Evolutionary conservation across 2,329 filamentous ascomycete genomes (phyloP).

Genomic region (Sordariomycetes sp.): DNA sequence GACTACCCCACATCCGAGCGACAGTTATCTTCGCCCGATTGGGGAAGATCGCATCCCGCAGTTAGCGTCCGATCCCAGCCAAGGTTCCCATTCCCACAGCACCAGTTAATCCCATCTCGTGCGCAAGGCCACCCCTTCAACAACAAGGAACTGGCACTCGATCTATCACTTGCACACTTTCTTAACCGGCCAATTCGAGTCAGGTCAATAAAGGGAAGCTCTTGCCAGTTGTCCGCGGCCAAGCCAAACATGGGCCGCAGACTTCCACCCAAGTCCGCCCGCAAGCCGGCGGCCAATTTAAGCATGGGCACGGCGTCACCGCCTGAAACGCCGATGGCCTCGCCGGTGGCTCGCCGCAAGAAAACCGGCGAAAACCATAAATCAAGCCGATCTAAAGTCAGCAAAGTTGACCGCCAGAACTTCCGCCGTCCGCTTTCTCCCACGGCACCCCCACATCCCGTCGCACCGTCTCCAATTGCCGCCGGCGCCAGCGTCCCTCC

Average conservation of each 20-base stretch:
- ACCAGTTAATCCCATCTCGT: neutral
- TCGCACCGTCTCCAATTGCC: neutral
- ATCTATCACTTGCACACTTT: neutral
- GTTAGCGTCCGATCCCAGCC: neutral
- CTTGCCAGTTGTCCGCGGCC: neutral
- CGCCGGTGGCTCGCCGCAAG: neutral
- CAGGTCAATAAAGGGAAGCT: neutral
- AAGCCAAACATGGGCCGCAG: slow-evolving; percentile 1
- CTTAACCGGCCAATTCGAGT: neutral
- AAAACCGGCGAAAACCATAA: neutral
- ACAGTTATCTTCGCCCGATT: neutral
- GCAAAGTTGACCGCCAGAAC: neutral
- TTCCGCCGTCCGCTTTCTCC: neutral
- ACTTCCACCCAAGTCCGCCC: neutral
- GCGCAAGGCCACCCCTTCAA: neutral
- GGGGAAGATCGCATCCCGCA: neutral
- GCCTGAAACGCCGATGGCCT: slow-evolving; percentile 5
- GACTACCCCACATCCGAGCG: slow-evolving; percentile 2
- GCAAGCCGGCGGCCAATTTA: neutral
- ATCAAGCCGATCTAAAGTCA: neutral
- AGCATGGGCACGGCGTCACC: slow-evolving; percentile 3
- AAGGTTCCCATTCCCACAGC: neutral
- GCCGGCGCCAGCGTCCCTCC: neutral
- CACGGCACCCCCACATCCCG: neutral
- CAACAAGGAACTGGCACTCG: neutral